A percentile compares a stretch with the other conserved stretches of the same genome.
Conservation (phyloP, 2,329 filamentous ascomycete genomes). For the Aureobasidium musti region DNA sequence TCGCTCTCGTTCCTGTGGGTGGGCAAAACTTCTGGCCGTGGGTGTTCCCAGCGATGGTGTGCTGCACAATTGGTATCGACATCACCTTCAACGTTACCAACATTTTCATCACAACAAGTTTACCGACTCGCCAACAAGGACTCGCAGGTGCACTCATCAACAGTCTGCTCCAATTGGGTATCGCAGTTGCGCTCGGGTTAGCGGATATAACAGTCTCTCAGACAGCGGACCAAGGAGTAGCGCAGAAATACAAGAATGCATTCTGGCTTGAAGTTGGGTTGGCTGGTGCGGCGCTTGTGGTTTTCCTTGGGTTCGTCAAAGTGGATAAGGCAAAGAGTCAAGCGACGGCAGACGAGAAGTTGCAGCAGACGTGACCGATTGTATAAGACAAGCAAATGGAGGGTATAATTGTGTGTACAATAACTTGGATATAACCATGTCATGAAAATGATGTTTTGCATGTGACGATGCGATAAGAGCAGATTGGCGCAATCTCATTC, state of each 20-base stretch:
- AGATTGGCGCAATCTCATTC: constrained; percentile 23
- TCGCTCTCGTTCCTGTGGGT: constrained; percentile 61
- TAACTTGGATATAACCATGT: constrained; percentile 6
- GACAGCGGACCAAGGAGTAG: constrained; percentile 40
- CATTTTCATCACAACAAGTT: constrained; percentile 70
- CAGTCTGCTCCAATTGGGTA: constrained; percentile 68
- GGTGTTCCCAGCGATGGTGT: constrained; percentile 70
- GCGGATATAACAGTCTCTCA: constrained; percentile 63
- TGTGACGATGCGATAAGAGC: constrained; percentile 19
- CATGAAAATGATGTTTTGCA: background rate
- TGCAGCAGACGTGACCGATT: background rate
- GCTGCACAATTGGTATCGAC: constrained; percentile 71
- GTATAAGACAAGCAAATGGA: background rate
- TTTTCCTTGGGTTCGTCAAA: constrained; percentile 28
- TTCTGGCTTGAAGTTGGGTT: constrained; percentile 31
- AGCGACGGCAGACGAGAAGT: constrained; percentile 58
- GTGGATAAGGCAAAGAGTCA: constrained; percentile 58
- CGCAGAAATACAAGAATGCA: constrained; percentile 30
- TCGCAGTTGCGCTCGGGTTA: constrained; percentile 70
- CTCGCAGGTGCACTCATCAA: constrained; percentile 72
- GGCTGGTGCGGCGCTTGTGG: constrained; percentile 28
- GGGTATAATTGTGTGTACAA: background rate
- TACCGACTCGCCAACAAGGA: constrained; percentile 67
- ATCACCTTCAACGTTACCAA: constrained; percentile 74
- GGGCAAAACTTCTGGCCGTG: constrained; percentile 69